Evolutionary conservation across 176 grass and related monocot species (phyloP).

Genomic region (Leersia perrieri): DNA sequence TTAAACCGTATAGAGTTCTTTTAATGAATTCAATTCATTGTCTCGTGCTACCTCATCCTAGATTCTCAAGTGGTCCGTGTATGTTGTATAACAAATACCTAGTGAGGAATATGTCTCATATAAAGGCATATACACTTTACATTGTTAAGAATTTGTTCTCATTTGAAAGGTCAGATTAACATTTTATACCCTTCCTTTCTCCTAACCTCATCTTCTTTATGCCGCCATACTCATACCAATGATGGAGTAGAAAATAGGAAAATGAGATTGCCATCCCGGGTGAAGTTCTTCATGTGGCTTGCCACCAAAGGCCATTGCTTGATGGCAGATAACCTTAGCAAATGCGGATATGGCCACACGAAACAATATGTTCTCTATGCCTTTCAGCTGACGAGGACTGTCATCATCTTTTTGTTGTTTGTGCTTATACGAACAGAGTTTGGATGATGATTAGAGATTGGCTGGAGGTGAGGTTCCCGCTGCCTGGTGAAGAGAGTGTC

Average conservation of each 20-base stretch:
- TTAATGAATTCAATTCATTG: constrained; percentile 33
- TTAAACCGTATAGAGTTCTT: constrained; percentile 19
- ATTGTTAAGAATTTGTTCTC: constrained; percentile 41
- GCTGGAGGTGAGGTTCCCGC: too few species aligned
- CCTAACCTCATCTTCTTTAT: constrained; percentile 21
- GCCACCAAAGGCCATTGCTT: too few species aligned
- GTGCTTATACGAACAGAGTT: too few species aligned
- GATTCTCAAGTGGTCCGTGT: constrained; percentile 20
- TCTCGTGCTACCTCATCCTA: constrained; percentile 7
- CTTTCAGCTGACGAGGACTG: too few species aligned
- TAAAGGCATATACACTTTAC: constrained; percentile 42
- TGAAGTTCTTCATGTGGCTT: too few species aligned
- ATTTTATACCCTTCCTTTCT: not conserved
- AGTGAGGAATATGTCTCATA: constrained; percentile 40
- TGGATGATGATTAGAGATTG: too few species aligned
- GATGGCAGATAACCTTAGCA: too few species aligned
- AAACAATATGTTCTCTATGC: too few species aligned
- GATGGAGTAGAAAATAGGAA: too few species aligned
- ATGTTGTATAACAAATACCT: constrained; percentile 40
- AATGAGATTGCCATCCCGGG: not conserved
- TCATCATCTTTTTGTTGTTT: too few species aligned
- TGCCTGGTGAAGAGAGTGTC: too few species aligned
- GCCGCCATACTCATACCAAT: constrained; percentile 23
- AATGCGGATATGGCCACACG: too few species aligned
- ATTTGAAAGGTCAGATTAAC: constrained; percentile 43